Evolutionary conservation across 192 early-diverging fungal species (phyloP).

Genomic region (Coemansia sp.): DNA sequence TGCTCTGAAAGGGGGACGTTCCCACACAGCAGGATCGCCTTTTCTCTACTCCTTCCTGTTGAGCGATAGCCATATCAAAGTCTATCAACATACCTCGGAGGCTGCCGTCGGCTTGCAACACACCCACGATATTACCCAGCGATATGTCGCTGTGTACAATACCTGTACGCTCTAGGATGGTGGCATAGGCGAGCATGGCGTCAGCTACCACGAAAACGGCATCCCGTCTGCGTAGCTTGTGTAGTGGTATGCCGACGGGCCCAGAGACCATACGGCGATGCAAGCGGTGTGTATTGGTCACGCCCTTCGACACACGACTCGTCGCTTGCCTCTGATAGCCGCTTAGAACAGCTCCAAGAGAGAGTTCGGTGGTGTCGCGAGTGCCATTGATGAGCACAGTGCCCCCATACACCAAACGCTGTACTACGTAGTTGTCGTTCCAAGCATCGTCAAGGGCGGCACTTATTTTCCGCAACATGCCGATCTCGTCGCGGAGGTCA

Average conservation of each 20-base stretch:
- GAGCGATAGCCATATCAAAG: constrained; percentile 18
- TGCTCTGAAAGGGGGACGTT: no score
- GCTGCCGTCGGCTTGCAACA: constrained; percentile 12
- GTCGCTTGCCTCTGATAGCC: no score
- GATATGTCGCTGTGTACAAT: constrained; percentile 53
- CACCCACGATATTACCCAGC: constrained; percentile 49
- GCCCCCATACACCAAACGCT: constrained; percentile 35
- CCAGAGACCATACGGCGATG: constrained; percentile 50
- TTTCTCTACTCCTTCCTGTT: no score
- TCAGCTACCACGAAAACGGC: constrained; percentile 37
- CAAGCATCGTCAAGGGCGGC: constrained; percentile 24
- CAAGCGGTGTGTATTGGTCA: constrained; percentile 7
- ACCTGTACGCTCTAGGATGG: constrained; percentile 22
- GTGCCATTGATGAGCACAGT: constrained; percentile 29
- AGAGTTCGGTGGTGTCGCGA: constrained; percentile 18
- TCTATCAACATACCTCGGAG: constrained; percentile 51
- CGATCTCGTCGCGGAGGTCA: constrained; percentile 30
- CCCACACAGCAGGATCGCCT: no score
- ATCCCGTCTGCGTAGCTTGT: constrained; percentile 31
- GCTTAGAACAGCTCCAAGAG: no score
- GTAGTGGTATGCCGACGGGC: constrained; percentile 36
- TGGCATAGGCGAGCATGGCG: constrained; percentile 39
- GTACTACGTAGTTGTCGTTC: constrained; percentile 12
- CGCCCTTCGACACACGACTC: no score
- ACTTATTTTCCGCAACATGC: constrained; percentile 32